Conservation (phyloP, 164 flowering plant species). For the Akebia trifoliata region DNA sequence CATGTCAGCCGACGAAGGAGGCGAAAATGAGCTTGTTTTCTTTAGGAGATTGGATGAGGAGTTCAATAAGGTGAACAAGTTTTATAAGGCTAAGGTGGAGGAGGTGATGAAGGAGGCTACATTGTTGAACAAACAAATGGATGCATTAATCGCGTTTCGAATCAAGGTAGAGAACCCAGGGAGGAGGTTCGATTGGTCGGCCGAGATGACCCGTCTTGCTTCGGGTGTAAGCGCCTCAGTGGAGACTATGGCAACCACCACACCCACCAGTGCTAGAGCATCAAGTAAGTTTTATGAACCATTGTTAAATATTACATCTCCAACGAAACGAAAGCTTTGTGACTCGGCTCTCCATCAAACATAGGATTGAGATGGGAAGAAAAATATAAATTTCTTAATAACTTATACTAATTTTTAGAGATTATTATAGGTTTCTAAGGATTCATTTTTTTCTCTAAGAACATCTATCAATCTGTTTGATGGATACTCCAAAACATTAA, state of each 20-base stretch:
- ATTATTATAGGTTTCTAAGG: no score
- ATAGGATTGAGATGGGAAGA: no score
- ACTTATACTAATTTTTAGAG: no score
- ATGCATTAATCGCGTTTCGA: conserved; percentile 55
- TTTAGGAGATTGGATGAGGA: conserved; percentile 61
- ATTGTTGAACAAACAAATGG: conserved; percentile 55
- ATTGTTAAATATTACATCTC: no score
- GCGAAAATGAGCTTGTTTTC: conserved; percentile 44
- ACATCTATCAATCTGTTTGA: no score
- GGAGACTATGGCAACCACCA: no score
- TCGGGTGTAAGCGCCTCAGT: no score
- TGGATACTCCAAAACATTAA: no score
- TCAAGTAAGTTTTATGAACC: not conserved
- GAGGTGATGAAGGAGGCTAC: conserved; percentile 48
- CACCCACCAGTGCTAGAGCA: conserved; percentile 6
- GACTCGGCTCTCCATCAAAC: no score
- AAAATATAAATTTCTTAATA: no score
- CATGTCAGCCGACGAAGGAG: conserved; percentile 45
- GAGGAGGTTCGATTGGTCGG: conserved; percentile 17
- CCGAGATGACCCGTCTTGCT: conserved; percentile 21
- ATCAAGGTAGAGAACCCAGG: conserved; percentile 46
- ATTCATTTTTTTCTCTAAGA: no score
- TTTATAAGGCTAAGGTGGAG: conserved; percentile 51
- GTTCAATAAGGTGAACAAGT: conserved; percentile 56
- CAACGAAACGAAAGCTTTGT: no score